phyloP scores from a whole-genome alignment of 257 asterid genomes.

The Forsythia viridissima region DNA sequence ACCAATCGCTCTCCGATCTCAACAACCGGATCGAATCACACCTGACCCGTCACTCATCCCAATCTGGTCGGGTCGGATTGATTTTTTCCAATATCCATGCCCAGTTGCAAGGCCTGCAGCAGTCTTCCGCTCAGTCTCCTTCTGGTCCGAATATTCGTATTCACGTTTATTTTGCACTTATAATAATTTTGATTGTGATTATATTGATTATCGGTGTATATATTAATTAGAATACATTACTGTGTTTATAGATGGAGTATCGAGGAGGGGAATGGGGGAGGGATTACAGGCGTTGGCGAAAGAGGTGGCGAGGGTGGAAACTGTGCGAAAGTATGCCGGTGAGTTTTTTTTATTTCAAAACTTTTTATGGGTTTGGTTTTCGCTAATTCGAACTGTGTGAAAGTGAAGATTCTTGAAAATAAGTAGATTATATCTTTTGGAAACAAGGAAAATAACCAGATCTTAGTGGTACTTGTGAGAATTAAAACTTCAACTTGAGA shows the following conservation, averaged over 20 bases:
- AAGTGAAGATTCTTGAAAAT: background rate
- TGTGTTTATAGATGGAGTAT: slow-evolving; percentile 53
- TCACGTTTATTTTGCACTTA: background rate
- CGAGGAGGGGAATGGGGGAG: slow-evolving; percentile 63
- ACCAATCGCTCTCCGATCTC: slow-evolving; percentile 58
- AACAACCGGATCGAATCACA: slow-evolving; percentile 45
- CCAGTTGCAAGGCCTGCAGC: slow-evolving; percentile 58
- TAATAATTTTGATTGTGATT: background rate
- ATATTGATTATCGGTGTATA: background rate
- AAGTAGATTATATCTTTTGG: background rate
- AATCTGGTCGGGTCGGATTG: slow-evolving; percentile 49
- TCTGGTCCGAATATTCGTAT: slow-evolving; percentile 37
- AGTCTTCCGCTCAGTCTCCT: slow-evolving; percentile 37
- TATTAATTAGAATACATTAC: background rate
- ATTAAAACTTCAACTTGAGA: background rate
- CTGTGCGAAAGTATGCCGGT: slow-evolving; percentile 93
- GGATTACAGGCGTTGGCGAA: slow-evolving; percentile 88
- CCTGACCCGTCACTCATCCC: slow-evolving; percentile 53
- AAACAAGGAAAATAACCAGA: background rate
- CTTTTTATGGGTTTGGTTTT: background rate
- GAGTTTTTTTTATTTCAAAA: background rate
- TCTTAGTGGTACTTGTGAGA: background rate
- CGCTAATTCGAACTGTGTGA: slow-evolving; percentile 5
- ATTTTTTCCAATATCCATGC: slow-evolving; percentile 43
- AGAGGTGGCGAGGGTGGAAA: slow-evolving; percentile 95